phyloP scores from a whole-genome alignment of 768 basidiomycete species.

The Epithele typhae region DNA sequence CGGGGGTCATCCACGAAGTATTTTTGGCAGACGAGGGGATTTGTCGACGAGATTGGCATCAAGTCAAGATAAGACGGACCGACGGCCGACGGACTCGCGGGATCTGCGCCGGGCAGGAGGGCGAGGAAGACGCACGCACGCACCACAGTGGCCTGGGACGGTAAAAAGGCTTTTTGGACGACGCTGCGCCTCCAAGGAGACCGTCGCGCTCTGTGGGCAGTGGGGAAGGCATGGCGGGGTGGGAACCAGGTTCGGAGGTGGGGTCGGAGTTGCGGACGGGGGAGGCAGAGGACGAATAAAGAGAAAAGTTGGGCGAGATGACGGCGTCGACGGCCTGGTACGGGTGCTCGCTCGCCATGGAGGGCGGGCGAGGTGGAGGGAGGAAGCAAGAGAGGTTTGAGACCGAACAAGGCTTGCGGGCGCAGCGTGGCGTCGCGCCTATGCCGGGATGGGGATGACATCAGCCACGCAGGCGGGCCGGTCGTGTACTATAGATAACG shows the following conservation, averaged over 20 bases:
- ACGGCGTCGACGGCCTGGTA: constrained; percentile 23
- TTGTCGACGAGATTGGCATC: too few relatives aligned
- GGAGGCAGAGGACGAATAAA: constrained; percentile 20
- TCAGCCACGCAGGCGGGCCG: constrained; percentile 5
- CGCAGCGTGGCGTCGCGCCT: constrained; percentile 2
- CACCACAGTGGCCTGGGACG: constrained; percentile 47
- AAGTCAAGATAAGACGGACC: not conserved
- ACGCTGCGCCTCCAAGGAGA: constrained; percentile 24
- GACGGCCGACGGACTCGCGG: not conserved
- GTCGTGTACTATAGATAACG: too few relatives aligned
- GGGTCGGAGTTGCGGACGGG: constrained; percentile 5
- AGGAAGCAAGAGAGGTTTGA: constrained; percentile 1
- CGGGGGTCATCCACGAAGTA: too few relatives aligned
- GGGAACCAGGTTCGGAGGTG: too few relatives aligned
- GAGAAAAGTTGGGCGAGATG: constrained; percentile 21
- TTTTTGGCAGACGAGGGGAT: too few relatives aligned
- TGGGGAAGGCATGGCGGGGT: not conserved
- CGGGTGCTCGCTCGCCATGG: constrained; percentile 9
- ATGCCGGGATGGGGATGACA: constrained; percentile 11
- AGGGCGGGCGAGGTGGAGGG: constrained; percentile 7
- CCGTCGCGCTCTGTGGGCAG: constrained; percentile 27
- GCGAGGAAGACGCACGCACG: not conserved
- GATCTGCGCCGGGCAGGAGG: not conserved
- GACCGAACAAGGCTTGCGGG: not conserved
- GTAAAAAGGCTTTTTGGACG: constrained; percentile 43